Percentiles rank a stretch among this genome's conserved stretches.
phyloP scores from a whole-genome alignment of 139 green algal genomes.

The Axilococcus clingmanii region DNA sequence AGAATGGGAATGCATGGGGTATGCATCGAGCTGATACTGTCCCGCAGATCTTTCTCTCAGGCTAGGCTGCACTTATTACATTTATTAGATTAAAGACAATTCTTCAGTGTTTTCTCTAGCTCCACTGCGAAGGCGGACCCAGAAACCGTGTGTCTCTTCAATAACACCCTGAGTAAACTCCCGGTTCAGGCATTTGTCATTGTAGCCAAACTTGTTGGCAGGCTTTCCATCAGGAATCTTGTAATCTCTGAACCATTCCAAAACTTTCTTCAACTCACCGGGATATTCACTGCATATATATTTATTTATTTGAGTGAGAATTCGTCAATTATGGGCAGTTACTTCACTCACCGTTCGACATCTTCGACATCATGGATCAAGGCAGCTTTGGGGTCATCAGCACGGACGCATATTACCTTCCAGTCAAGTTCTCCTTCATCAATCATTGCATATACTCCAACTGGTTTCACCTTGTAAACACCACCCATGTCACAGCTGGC shows the following conservation, averaged over 20 bases:
- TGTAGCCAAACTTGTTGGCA: conserved; percentile 86
- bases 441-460: conserved; percentile 94
- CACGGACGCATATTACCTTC: conserved; percentile 92
- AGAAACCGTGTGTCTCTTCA: conserved; percentile 44
- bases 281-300: conserved; percentile 90
- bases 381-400: conserved; percentile 84
- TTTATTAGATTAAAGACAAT: conserved; percentile 28
- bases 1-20: too few relatives aligned
- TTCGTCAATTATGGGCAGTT: conserved; percentile 17
- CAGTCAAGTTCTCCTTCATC: conserved; percentile 99
- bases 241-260: conserved; percentile 97
- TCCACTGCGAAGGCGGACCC: conserved; percentile 31
- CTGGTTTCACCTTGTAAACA: conserved; percentile 75
- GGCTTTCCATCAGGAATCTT: conserved; percentile 98
- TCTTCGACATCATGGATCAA: conserved; percentile 90
- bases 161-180: conserved; percentile 30
- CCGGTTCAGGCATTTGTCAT: conserved; percentile 51
- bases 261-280: conserved; percentile 86
- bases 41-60: too few relatives aligned
- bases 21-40: too few relatives aligned
- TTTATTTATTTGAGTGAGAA: too few relatives aligned
- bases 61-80: not conserved
- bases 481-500: conserved; percentile 61
- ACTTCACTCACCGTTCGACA: conserved; percentile 93
- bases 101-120: conserved; percentile 38